Evolutionary conservation across 1,139 yeast species (phyloP), one percentile per base, ranked within the genome.

Genomic region (Candida sojae): DNA sequence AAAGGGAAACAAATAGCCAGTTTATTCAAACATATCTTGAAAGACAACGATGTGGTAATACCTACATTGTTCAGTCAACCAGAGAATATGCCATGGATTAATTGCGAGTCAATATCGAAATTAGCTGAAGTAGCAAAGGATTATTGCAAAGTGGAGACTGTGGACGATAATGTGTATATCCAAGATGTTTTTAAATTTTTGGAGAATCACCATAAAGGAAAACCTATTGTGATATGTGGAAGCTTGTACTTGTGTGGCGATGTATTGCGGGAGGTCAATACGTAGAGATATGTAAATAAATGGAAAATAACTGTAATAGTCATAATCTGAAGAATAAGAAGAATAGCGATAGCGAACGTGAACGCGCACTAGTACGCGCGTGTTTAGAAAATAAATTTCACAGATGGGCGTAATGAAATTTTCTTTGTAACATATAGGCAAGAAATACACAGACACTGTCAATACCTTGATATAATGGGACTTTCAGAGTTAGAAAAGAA

Each of bases 71-170:
- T 91, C 61, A 78, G 84, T 1, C 53, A 68, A 1, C 93, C 96
- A 0, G 95, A 87, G 12, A 86, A 88, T 0, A 92, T 92, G 98
- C 97, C 97, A 0, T 93, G 98, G 98, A 83, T 93, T 11, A 59
- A 71, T 26, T 68, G 89, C 2, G 75, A 73, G 53, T 66, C 71
- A 2, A 64, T 79, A 0, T 61, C 61, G 29, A 35, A 42, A 2
- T 53, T 53, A 21, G 33, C 39, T 2, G 29, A 38, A 8, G 41
- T 48, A 12, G 52, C 49, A 7, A 17, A 34, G 7, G 30, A 39
- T 5, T 46, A 42, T 35, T 40, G 48, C 29, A 17, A 37, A 2
- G 71, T 64, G 41, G 69, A 77, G 0, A 70, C 76, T 25, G 70
- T 67, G 1, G 45, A 50, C 7, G 50, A 49, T 21, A 50, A 59